These are phyloP conservation scores for Trametes meyenii DNA, from an alignment of 768 basidiomycete genomes.

Conservation along the genomic window DNA sequence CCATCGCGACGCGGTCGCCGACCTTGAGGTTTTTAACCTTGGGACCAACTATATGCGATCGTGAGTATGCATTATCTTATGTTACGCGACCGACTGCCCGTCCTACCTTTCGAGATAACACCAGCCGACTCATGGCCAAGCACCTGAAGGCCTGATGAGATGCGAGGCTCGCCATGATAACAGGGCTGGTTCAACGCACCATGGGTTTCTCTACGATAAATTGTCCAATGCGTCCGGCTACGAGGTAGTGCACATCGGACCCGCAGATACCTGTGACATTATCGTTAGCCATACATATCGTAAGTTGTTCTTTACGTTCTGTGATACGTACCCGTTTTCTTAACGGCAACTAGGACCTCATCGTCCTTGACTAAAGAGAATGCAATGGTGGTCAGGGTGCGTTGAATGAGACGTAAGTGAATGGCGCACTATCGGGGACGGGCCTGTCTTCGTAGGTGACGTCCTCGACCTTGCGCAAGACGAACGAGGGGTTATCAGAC, in stretches of 20 bases:
- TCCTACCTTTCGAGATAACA: constrained; percentile 64
- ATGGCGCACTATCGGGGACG: constrained; percentile 63
- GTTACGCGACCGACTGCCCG: not conserved
- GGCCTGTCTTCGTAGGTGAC: constrained; percentile 73
- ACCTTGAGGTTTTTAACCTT: constrained; percentile 75
- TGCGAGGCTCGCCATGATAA: not conserved
- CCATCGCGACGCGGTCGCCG: constrained; percentile 90
- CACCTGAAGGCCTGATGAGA: constrained; percentile 51
- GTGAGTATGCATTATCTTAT: not conserved
- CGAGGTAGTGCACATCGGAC: constrained; percentile 85
- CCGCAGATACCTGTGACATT: constrained; percentile 77
- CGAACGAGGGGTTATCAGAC: constrained; percentile 80
- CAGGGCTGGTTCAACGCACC: constrained; percentile 42
- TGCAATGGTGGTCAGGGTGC: not conserved
- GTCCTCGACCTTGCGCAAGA: constrained; percentile 68
- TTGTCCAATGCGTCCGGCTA: constrained; percentile 79
- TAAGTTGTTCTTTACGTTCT: not conserved
- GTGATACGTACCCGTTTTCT: constrained; percentile 77
- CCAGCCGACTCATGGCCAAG: constrained; percentile 95
- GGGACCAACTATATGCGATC: constrained; percentile 58
- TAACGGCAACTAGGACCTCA: constrained; percentile 87
- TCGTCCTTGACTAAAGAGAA: constrained; percentile 56
- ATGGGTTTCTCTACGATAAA: constrained; percentile 82
- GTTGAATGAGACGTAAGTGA: not conserved
- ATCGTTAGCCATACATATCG: not conserved